These are phyloP conservation scores for Lyophyllum shimeji DNA, from an alignment of 768 basidiomycete species.

Conservation along the genomic window DNA sequence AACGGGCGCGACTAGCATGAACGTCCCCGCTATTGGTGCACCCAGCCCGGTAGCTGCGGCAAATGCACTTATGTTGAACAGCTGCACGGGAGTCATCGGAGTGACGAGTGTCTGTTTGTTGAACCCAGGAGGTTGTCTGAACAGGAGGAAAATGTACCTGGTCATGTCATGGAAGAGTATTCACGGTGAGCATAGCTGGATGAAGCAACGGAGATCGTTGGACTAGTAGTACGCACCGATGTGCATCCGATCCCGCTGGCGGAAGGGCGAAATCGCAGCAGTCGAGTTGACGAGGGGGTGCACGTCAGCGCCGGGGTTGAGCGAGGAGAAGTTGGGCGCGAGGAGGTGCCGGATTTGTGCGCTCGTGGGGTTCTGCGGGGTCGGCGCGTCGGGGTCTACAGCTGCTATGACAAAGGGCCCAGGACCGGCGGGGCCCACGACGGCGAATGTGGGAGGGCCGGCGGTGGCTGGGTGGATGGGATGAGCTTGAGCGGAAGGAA, in stretches of 20 bases:
- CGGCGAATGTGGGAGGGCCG: constrained; percentile 17
- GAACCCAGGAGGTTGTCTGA: constrained; percentile 41
- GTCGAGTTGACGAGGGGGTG: constrained; percentile 33
- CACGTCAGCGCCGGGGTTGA: background rate
- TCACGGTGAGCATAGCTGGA: background rate
- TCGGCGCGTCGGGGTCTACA: constrained; percentile 50
- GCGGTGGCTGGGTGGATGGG: constrained; percentile 1
- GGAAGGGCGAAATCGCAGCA: constrained; percentile 37
- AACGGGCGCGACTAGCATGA: constrained; percentile 41
- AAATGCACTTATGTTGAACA: constrained; percentile 46
- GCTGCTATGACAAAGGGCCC: constrained; percentile 47
- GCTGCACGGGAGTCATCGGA: constrained; percentile 28
- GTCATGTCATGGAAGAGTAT: background rate
- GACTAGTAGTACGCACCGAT: constrained; percentile 29
- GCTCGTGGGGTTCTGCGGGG: constrained; percentile 39
- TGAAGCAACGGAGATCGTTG: too few species aligned
- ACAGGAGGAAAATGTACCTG: constrained; percentile 50
- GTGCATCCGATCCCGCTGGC: constrained; percentile 39
- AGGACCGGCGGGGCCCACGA: constrained; percentile 19
- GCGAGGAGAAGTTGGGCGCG: constrained; percentile 35
- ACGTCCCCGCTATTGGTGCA: constrained; percentile 44
- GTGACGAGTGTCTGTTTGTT: constrained; percentile 38
- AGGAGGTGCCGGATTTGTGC: constrained; percentile 50
- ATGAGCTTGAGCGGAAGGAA: background rate
- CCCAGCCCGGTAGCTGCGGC: constrained; percentile 40